phyloP scores from a whole-genome alignment of 345 rosid genomes.

The Nephelium lappaceum region DNA sequence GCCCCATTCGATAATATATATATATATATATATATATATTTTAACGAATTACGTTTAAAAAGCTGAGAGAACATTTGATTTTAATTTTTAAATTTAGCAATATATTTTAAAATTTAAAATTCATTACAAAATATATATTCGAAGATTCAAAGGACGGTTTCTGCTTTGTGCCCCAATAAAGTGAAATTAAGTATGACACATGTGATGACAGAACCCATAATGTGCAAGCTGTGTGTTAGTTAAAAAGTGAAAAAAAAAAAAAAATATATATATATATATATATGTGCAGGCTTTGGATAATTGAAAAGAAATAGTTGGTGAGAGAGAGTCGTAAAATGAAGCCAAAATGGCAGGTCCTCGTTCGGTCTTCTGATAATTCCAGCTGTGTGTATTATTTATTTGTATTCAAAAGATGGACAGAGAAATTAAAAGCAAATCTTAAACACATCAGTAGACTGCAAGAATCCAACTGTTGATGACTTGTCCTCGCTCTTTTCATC shows the following conservation, averaged over 20 bases:
- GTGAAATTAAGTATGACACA: not conserved
- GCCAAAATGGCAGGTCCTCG: not conserved
- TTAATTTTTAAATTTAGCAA: too few species aligned
- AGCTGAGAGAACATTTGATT: too few species aligned
- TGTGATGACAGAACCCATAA: not conserved
- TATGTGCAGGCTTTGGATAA: not conserved
- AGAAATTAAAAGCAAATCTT: not conserved
- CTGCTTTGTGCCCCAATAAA: too few species aligned
- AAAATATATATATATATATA: too few species aligned
- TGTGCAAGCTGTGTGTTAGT: not conserved
- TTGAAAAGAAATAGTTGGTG: not conserved
- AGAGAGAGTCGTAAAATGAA: not conserved
- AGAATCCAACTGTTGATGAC: not conserved
- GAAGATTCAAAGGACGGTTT: too few species aligned
- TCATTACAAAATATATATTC: too few species aligned
- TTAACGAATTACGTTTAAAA: too few species aligned
- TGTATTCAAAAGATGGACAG: not conserved
- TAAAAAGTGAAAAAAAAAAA: not conserved
- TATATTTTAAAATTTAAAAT: too few species aligned
- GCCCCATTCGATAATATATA: too few species aligned
- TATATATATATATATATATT: too few species aligned
- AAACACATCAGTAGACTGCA: not conserved
- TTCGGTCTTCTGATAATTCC: slow-evolving; percentile 2
- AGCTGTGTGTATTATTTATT: not conserved
- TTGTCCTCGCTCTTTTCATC: not conserved